A percentile compares a stretch with the other conserved stretches of the same genome.
phyloP scores from a whole-genome alignment of 768 basidiomycete genomes.

The Hydnomerulius pinastri region DNA sequence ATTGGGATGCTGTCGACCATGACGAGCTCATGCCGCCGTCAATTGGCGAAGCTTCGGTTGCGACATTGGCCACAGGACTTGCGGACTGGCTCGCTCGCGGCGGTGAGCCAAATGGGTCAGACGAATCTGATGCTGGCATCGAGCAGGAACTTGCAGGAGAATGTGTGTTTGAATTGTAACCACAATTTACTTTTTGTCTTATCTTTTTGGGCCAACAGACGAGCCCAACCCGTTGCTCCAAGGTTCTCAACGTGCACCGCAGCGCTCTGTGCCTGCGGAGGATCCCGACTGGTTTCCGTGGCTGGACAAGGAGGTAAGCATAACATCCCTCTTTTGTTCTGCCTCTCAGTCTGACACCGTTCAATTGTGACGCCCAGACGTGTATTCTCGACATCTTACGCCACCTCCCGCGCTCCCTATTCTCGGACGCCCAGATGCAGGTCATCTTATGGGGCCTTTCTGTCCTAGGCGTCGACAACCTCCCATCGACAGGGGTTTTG shows the following conservation, averaged over 20 bases:
- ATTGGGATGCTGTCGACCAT: not conserved
- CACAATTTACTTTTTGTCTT: not conserved
- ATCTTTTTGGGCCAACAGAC: not conserved
- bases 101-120: no score
- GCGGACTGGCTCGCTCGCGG: not conserved
- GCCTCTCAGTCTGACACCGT: not conserved
- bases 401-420: slow-evolving; percentile 34
- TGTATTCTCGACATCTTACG: slow-evolving; percentile 34
- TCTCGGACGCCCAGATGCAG: slow-evolving; percentile 30
- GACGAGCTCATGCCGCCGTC: not conserved
- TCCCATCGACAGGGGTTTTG: slow-evolving; percentile 16
- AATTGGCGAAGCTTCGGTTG: not conserved
- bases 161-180: not conserved
- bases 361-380: slow-evolving; percentile 21
- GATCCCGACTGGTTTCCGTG: not conserved
- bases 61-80: not conserved
- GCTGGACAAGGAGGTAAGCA: not conserved
- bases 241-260: not conserved
- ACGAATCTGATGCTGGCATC: not conserved
- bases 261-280: not conserved
- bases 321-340: no score
- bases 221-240: not conserved
- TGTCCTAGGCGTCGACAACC: slow-evolving; percentile 20
- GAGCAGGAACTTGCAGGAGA: not conserved
- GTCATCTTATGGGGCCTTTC: slow-evolving; percentile 30